A percentile compares a stretch with the other conserved stretches of the same genome.
These are phyloP conservation scores for Tulasnella sp. DNA, from an alignment of 768 basidiomycete genomes.

Conservation along the genomic window DNA sequence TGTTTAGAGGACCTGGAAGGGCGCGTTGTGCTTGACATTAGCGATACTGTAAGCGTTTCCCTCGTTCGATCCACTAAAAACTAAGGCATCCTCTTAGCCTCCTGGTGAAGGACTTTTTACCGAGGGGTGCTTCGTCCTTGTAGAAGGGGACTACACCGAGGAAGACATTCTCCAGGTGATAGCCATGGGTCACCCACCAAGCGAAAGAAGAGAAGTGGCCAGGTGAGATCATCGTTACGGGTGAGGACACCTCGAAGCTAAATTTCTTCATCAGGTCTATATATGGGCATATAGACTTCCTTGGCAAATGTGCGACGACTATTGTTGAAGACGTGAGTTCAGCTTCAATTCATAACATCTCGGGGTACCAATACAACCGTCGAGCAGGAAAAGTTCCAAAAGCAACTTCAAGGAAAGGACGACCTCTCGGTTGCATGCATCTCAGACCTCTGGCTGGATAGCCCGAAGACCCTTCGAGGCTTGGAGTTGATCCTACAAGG, in stretches of 20 bases:
- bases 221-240: constrained; percentile 48
- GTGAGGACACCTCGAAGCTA: not conserved
- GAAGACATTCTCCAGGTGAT: constrained; percentile 84
- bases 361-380: not conserved
- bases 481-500: constrained; percentile 85
- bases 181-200: constrained; percentile 96
- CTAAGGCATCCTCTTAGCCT: constrained; percentile 48
- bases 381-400: not conserved
- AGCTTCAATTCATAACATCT: not conserved
- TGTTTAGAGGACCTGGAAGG: constrained; percentile 95
- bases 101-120: constrained; percentile 96
- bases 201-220: constrained; percentile 80
- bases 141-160: constrained; percentile 95
- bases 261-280: constrained; percentile 57
- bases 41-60: constrained; percentile 61
- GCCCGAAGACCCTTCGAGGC: constrained; percentile 73
- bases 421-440: constrained; percentile 80
- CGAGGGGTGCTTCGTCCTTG: constrained; percentile 90
- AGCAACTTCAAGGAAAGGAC: not conserved
- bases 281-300: constrained; percentile 94
- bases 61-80: not conserved
- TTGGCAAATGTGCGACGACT: constrained; percentile 91
- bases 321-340: constrained; percentile 74
- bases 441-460: constrained; percentile 95
- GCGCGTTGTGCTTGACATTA: constrained; percentile 80